A percentile compares a stretch with the other conserved stretches of the same genome.
These are phyloP conservation scores for Candida dubliniensis DNA, from an alignment of 1,139 yeast species.

Conservation along the genomic window DNA sequence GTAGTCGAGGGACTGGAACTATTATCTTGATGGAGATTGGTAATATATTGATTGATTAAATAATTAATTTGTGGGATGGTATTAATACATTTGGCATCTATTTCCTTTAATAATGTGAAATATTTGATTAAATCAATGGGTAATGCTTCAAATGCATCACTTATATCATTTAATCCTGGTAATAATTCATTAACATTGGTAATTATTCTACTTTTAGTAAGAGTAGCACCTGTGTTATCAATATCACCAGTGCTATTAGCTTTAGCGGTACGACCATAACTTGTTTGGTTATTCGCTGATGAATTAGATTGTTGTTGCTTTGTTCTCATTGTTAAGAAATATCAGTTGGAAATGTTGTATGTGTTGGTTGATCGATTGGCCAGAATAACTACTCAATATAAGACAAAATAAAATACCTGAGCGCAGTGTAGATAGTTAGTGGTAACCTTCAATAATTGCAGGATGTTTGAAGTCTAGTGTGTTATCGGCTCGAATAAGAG, in stretches of 20 bases:
- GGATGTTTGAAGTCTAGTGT: no score
- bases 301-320: background rate
- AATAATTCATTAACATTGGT: slow-evolving; percentile 48
- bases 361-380: no score
- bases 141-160: slow-evolving; percentile 89
- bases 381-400: no score
- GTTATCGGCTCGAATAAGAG: no score
- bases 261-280: no score
- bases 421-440: no score
- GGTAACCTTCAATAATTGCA: no score
- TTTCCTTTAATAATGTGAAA: slow-evolving; percentile 85
- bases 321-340: background rate
- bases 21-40: slow-evolving; percentile 32
- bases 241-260: no score
- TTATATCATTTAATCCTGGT: slow-evolving; percentile 89
- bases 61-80: slow-evolving; percentile 67
- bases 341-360: background rate
- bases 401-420: no score
- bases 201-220: slow-evolving; percentile 18
- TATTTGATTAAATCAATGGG: slow-evolving; percentile 84
- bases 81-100: slow-evolving; percentile 88
- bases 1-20: slow-evolving; percentile 4
- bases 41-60: slow-evolving; percentile 57
- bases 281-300: background rate
- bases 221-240: background rate